phyloP scores from a whole-genome alignment of 2,329 filamentous ascomycete genomes.

The Beauveria sp. region DNA sequence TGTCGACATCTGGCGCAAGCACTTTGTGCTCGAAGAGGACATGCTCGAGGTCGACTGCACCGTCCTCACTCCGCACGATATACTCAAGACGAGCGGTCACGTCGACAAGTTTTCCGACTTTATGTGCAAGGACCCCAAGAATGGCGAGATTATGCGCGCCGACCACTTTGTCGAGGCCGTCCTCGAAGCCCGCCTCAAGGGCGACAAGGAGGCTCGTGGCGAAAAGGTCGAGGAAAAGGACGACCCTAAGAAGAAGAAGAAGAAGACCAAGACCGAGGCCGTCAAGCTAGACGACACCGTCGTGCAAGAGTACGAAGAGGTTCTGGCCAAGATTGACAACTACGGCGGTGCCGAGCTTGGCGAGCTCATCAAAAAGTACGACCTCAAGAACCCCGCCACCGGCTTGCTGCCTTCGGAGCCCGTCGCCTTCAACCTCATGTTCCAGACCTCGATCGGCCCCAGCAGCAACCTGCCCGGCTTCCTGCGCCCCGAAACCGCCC shows the following conservation, averaged over 20 bases:
- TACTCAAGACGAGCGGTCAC: slow-evolving; percentile 92
- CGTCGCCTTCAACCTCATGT: slow-evolving; percentile 97
- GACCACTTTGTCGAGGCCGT: slow-evolving; percentile 96
- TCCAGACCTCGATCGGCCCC: slow-evolving; percentile 89
- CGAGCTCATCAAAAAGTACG: slow-evolving; percentile 80
- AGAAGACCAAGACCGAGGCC: slow-evolving; percentile 75
- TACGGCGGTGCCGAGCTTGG: slow-evolving; percentile 83
- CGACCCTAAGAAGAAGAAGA: slow-evolving; percentile 70
- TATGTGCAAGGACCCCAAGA: slow-evolving; percentile 99
- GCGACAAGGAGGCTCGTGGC: slow-evolving; percentile 87
- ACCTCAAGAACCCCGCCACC: slow-evolving; percentile 81
- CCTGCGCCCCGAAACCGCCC: slow-evolving; percentile 88
- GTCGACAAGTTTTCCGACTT: slow-evolving; percentile 97
- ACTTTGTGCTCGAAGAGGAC: slow-evolving; percentile 87
- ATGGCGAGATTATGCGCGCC: slow-evolving; percentile 89
- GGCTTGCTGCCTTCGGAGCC: slow-evolving; percentile 70
- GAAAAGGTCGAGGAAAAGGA: slow-evolving; percentile 72
- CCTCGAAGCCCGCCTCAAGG: slow-evolving; percentile 77
- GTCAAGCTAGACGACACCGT: slow-evolving; percentile 82
- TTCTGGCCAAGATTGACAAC: slow-evolving; percentile 91
- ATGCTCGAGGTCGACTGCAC: slow-evolving; percentile 95
- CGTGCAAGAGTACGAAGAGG: slow-evolving; percentile 83
- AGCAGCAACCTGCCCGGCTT: slow-evolving; percentile 82
- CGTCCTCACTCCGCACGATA: slow-evolving; percentile 84
- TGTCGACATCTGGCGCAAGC: slow-evolving; percentile 82